Evolutionary conservation across 345 rosid species (phyloP).

Genomic region (Arabidopsis thaliana): TAIR10.1 NC_003070.9:947501-948000

Average conservation of each 20-base stretch:
- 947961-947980: constrained; percentile 92
- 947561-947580: not conserved
- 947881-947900: constrained; percentile 82
- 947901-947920: constrained; percentile 60
- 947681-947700: constrained; percentile 3
- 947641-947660: constrained; percentile 22
- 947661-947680: constrained; percentile 10
- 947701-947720: constrained; percentile 29
- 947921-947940: constrained; percentile 90
- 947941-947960: constrained; percentile 86
- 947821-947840: constrained; percentile 35
- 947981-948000: constrained; percentile 88
- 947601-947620: not conserved
- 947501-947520: not conserved
- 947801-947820: constrained; percentile 44
- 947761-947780: constrained; percentile 3
- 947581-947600: not conserved
- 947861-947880: constrained; percentile 48
- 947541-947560: not conserved
- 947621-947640: not conserved
- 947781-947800: constrained; percentile 45
- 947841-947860: constrained; percentile 44
- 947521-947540: too few species aligned
- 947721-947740: constrained; percentile 63
- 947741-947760: constrained; percentile 66